Percentiles rank a stretch among this genome's conserved stretches.
Conservation (phyloP, 805 yeast species). For the Naumovozyma castellii region DNA sequence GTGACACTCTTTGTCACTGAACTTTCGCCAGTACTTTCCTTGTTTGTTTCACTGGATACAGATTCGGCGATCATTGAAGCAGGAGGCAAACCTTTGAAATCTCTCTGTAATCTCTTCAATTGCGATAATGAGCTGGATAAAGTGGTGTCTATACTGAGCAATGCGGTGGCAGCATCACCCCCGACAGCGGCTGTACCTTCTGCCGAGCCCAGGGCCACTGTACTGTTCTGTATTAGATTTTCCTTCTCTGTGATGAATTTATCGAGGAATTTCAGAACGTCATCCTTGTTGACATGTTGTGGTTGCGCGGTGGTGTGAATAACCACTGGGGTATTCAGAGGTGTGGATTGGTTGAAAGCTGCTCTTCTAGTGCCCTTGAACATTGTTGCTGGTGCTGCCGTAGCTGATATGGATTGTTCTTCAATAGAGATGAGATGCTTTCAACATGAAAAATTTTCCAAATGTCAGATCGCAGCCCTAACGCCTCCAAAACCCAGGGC, state of each 20-base stretch:
- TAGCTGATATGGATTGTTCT: background rate
- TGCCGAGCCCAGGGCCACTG: background rate
- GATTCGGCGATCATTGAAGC: constrained; percentile 8
- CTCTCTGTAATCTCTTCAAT: constrained; percentile 64
- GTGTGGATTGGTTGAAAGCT: constrained; percentile 9
- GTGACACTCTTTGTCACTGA: constrained; percentile 16
- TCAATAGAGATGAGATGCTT: constrained; percentile 1
- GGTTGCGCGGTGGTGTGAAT: constrained; percentile 19
- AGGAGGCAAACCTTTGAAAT: constrained; percentile 75
- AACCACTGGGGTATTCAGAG: constrained; percentile 25
- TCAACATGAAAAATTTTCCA: background rate
- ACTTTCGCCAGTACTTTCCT: constrained; percentile 7
- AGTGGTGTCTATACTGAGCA: constrained; percentile 19
- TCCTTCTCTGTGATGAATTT: constrained; percentile 23
- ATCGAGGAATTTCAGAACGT: constrained; percentile 21
- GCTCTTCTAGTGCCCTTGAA: constrained; percentile 21
- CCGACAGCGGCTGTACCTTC: constrained; percentile 1
- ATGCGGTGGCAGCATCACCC: constrained; percentile 8
- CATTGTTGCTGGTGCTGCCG: constrained; percentile 6
- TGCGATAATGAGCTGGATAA: constrained; percentile 39
- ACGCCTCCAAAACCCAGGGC: background rate
- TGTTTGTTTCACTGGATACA: constrained; percentile 1
- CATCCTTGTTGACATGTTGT: constrained; percentile 21
- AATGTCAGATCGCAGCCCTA: background rate
- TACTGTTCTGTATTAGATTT: constrained; percentile 7